Evolutionary conservation across 768 basidiomycete genomes (phyloP), one percentile per base, ranked within the genome.

Genomic region (Cystofilobasidium capitatum): DNA sequence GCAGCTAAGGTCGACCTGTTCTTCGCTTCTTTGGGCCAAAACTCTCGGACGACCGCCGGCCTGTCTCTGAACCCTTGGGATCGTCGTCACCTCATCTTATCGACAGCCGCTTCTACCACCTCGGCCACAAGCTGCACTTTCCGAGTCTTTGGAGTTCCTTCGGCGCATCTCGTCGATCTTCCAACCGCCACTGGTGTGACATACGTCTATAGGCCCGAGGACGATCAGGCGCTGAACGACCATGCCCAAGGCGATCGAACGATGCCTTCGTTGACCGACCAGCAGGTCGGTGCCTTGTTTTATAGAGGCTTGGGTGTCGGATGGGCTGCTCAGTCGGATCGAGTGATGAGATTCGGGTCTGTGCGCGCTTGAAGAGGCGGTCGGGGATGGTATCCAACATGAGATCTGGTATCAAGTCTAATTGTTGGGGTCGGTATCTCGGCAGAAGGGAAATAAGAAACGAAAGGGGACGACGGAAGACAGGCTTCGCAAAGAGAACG

Each of bases 31-130:
- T 29, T 57, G 24, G 31, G 29, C 10, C 14, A 8, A 26, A 33
- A 3, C 51, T 64, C 36, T 29, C 63, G 24, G 26, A 36, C 49
- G 54, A 55, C n/a, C 29, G 36, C 37, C 24, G 63, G 63, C 14
- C 63, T 54, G 13, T 64, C 63, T 4, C 51, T 64, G 20, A 64
- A 64, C 14, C 63, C 63, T 0, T 64, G 63, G 63, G 63, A 64
- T 40, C 63, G 51, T 1, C 26, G 51, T 14, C 51, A 31, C 26
- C 2, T 31, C 7, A 3, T 55, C 13, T 31, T 55, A 1, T 29
- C 51, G 5, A 10, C 2, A 14, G 51, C 51, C 29, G 29, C 51
- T 8, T 55, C 51, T 26, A 9, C 33, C 5, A 20, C 51, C 1
- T 51, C 49, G 29, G 29, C 29, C 6, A n/a, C 20, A 7, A 10